phyloP scores from a whole-genome alignment of 108 stramenopile species.

The Hondaea fermentalgiana region DNA sequence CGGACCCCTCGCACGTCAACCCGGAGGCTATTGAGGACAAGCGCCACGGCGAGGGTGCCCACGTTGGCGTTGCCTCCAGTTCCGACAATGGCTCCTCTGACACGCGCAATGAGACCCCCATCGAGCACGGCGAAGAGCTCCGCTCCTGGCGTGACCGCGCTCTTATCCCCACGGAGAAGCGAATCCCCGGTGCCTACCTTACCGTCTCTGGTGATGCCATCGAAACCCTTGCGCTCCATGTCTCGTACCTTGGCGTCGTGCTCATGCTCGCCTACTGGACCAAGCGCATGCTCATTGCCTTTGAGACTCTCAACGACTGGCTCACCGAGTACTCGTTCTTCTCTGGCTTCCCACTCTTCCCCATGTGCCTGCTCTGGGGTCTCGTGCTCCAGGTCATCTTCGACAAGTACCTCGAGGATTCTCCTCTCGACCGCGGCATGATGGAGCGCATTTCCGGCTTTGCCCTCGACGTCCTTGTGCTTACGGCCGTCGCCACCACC shows the following conservation, averaged over 20 bases:
- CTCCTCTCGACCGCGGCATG: constrained; percentile 2
- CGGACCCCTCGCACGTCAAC: no score
- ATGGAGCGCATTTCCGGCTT: not conserved
- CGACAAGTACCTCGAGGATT: not conserved
- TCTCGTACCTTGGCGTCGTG: not conserved
- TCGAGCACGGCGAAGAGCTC: not conserved
- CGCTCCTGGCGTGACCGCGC: not conserved
- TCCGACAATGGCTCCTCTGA: no score
- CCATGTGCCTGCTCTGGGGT: constrained; percentile 12
- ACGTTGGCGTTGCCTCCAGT: no score
- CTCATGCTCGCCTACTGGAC: not conserved
- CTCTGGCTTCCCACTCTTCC: constrained; percentile 1
- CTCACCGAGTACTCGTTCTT: constrained; percentile 14
- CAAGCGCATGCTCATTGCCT: constrained; percentile 1
- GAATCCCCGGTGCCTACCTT: not conserved
- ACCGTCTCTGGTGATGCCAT: not conserved
- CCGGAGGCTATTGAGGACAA: no score
- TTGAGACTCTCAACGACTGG: not conserved
- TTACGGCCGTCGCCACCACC: constrained; percentile 5
- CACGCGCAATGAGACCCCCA: no score
- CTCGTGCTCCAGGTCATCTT: not conserved
- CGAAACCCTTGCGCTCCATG: not conserved
- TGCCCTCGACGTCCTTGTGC: not conserved
- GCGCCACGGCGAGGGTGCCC: no score
- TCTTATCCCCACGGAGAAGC: not conserved